These are phyloP conservation scores for Fraxinus paxiana DNA, from an alignment of 305 asterid genomes.

Conservation along the genomic window DNA sequence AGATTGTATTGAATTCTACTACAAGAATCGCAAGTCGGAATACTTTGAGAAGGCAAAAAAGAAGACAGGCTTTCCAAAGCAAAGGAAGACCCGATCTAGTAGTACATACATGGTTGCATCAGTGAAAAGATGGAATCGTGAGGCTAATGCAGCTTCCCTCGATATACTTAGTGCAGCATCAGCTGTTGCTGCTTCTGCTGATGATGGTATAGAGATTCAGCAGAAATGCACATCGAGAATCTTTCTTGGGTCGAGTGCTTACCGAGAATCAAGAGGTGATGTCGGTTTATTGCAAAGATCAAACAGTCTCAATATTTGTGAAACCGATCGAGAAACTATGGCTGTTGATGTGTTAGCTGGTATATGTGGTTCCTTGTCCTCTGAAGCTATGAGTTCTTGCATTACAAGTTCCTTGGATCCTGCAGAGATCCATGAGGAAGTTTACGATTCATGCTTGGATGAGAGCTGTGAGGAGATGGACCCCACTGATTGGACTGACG, in stretches of 20 bases:
- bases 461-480: constrained; percentile 91
- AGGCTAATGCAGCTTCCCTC: constrained; percentile 72
- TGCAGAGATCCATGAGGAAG: constrained; percentile 60
- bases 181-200: constrained; percentile 57
- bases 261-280: constrained; percentile 35
- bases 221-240: constrained; percentile 44
- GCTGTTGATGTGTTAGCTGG: constrained; percentile 98
- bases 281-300: constrained; percentile 44
- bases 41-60: constrained; percentile 63
- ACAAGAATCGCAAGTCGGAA: constrained; percentile 88
- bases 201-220: constrained; percentile 42
- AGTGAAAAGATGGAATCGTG: constrained; percentile 81
- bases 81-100: constrained; percentile 50
- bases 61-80: constrained; percentile 55
- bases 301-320: constrained; percentile 52
- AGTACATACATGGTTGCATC: constrained; percentile 66
- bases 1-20: constrained; percentile 90
- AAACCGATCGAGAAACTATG: constrained; percentile 61
- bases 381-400: constrained; percentile 97
- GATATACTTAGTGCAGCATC: constrained; percentile 85
- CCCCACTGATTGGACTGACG: constrained; percentile 80
- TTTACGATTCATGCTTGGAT: constrained; percentile 80
- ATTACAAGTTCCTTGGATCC: constrained; percentile 85
- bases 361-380: constrained; percentile 84
- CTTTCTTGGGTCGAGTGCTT: constrained; percentile 38